phyloP scores from a whole-genome alignment of 495 filamentous ascomycete genomes.

The Beverwykella pulmonaria region DNA sequence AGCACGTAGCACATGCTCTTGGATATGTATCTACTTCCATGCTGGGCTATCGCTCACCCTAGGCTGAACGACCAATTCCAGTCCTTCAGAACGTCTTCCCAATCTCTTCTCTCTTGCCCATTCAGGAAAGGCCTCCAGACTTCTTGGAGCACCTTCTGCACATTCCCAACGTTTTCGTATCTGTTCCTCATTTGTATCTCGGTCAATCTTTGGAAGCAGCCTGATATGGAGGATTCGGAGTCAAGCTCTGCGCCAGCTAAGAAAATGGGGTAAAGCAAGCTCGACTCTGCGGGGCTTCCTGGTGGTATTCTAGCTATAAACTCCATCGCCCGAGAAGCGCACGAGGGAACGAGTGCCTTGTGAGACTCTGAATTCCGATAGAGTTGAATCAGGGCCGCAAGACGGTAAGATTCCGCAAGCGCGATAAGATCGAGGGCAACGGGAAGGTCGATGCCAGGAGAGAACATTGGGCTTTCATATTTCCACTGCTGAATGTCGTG shows the following conservation, averaged over 20 bases:
- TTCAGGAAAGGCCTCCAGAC: conserved; percentile 23
- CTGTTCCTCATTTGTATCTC: conserved; percentile 26
- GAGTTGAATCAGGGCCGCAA: conserved; percentile 30
- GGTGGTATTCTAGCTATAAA: conserved; percentile 29
- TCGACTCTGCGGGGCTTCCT: conserved; percentile 30
- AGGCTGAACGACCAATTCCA: conserved; percentile 24
- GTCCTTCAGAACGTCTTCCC: conserved; percentile 32
- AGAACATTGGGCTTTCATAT: conserved; percentile 26
- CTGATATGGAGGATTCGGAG: conserved; percentile 9
- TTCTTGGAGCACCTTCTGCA: conserved; percentile 24
- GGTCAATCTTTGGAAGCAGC: conserved; percentile 19
- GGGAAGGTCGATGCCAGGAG: conserved; percentile 18
- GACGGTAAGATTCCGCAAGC: conserved; percentile 22
- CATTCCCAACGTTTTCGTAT: conserved; percentile 27
- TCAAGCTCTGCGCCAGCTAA: conserved; percentile 26
- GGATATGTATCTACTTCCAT: not conserved
- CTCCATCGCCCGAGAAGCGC: conserved; percentile 20
- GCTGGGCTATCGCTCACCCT: not conserved
- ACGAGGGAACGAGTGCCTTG: conserved; percentile 21
- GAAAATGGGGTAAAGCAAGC: conserved; percentile 31
- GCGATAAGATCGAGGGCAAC: conserved; percentile 30
- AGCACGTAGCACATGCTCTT: no score
- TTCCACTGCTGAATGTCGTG: conserved; percentile 25
- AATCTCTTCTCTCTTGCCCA: conserved; percentile 21
- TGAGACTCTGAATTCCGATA: conserved; percentile 28